Evolutionary conservation across 2,329 filamentous ascomycete species (phyloP).

Genomic region (Pseudogymnoascus sp.): DNA sequence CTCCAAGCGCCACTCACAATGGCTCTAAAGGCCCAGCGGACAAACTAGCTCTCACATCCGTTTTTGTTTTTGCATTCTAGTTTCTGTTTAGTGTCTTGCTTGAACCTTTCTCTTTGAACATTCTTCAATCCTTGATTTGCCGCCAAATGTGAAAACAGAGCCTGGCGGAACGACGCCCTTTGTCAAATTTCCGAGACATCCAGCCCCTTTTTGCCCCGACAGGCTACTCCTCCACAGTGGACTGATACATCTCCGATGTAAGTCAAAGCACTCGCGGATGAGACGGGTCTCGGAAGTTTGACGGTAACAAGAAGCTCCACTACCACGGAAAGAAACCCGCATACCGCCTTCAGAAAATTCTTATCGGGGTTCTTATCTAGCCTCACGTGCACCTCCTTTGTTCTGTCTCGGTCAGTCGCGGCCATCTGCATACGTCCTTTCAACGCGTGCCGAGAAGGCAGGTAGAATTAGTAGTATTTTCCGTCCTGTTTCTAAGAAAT

Average conservation of each 20-base stretch:
- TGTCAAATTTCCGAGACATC: slow-evolving; percentile 10
- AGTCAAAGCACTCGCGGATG: slow-evolving; percentile 7
- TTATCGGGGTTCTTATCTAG: background rate
- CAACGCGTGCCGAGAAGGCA: background rate
- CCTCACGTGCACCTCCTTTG: slow-evolving; percentile 1
- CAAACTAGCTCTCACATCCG: background rate
- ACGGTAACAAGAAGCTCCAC: slow-evolving; percentile 7
- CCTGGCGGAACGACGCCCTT: no score
- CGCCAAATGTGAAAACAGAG: background rate
- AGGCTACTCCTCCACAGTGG: background rate
- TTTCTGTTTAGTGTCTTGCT: background rate
- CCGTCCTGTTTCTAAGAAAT: background rate
- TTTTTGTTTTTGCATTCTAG: slow-evolving; percentile 6
- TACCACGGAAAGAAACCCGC: slow-evolving; percentile 9
- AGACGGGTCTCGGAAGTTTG: slow-evolving; percentile 11
- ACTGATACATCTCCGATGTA: background rate
- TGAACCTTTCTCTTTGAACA: background rate
- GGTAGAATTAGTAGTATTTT: background rate
- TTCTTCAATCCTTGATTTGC: background rate
- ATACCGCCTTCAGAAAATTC: background rate
- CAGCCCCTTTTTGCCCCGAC: background rate
- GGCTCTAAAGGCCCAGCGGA: background rate
- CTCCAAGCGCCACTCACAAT: background rate
- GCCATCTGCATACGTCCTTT: background rate
- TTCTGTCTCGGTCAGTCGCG: background rate